Percentiles rank a stretch among this genome's conserved stretches.
phyloP scores from a whole-genome alignment of 306 rosid genomes.

The Cicer arietinum region DNA sequence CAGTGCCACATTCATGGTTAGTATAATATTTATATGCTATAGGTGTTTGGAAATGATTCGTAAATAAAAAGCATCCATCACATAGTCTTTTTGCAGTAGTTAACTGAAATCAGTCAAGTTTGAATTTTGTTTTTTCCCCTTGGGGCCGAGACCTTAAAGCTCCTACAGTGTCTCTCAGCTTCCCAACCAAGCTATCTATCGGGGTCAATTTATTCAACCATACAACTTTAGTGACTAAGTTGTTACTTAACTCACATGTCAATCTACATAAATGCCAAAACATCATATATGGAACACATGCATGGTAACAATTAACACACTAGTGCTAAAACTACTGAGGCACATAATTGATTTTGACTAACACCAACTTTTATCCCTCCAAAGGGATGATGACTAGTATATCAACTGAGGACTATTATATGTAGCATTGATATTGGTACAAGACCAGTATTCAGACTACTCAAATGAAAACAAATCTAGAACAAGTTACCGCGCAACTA shows the following conservation, averaged over 20 bases:
- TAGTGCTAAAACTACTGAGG: background rate
- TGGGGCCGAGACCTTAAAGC: no score
- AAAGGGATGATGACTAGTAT: constrained; percentile 27
- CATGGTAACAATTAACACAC: constrained; percentile 4
- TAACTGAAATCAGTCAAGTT: no score
- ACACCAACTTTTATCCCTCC: constrained; percentile 40
- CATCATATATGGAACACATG: constrained; percentile 5
- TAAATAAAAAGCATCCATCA: no score
- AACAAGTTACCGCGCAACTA: constrained; percentile 48
- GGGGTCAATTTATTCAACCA: no score
- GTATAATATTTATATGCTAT: no score
- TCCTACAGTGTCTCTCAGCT: no score
- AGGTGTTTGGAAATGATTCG: no score
- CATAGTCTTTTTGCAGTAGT: no score
- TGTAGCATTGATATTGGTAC: constrained; percentile 47
- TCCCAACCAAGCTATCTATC: no score
- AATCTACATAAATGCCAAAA: constrained; percentile 1
- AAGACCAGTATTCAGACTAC: constrained; percentile 38
- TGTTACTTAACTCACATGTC: background rate
- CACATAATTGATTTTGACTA: constrained; percentile 23
- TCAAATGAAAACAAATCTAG: constrained; percentile 45
- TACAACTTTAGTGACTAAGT: background rate
- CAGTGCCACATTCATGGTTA: no score
- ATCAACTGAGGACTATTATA: constrained; percentile 40
- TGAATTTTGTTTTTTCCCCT: no score